Evolutionary conservation across 164 flowering plant species (phyloP), one percentile per base, ranked within the genome.

Genomic region (Piper longum): DNA sequence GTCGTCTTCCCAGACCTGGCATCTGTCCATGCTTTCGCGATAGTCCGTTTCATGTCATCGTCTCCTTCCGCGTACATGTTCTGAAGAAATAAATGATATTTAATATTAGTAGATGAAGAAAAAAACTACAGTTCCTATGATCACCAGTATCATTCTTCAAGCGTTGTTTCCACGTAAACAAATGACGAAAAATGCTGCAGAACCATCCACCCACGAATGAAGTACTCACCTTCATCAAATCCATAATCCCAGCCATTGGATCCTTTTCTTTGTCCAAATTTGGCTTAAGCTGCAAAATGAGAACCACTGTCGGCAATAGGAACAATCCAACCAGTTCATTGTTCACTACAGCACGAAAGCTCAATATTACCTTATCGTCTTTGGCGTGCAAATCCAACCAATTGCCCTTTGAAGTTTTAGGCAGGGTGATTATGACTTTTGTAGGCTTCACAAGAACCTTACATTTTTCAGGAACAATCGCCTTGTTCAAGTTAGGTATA

Each of bases 161-260:
- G 36, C 36, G 36, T 26, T 26, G 36, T 26, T 26, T 26, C 1
- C 36, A 26, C 36, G 14, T 48, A 8, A 42, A 39, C n/a, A 43
- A 54, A 41, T 16, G 7, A 59, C 6, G 3, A 58, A 42, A 26
- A 26, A 2, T 26, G 36, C 36, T 26, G 36, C 36, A 26, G 36
- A 26, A 26, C 36, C 36, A 26, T 26, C 36, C 36, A 26, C 36
- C 36, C 36, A 26, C 36, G 36, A 26, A 26, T 26, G 42, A 43
- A 39, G 4, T 26, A 19, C 60, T 16, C 45, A 85, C 97, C 95
- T 89, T 89, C 97, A 89, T 89, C 69, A 91, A 61, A 64, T 84
- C 99, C 99, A 93, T 93, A 14, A 93, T 88, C 69, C 99, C 97
- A 5, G 96, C 95, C 99, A 90, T 88, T 0, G 99, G 99, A 67